Conservation (phyloP, 2,329 filamentous ascomycete genomes). For the Alternaria infectoria region DNA sequence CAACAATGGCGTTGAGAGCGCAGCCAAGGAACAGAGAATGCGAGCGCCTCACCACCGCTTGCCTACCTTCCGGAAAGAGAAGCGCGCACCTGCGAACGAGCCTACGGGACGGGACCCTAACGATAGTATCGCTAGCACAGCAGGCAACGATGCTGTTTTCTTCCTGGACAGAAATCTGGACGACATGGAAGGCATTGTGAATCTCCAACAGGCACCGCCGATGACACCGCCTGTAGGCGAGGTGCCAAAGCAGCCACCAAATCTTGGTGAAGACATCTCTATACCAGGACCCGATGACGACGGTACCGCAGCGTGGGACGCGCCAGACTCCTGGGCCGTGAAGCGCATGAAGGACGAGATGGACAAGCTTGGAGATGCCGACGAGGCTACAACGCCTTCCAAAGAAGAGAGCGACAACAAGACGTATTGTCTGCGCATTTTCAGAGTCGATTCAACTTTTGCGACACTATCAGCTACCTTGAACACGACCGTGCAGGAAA, state of each 20-base stretch:
- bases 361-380: constrained; percentile 64
- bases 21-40: constrained; percentile 29
- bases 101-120: constrained; percentile 53
- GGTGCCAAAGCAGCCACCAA: constrained; percentile 59
- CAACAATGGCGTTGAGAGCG: constrained; percentile 23
- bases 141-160: constrained; percentile 68
- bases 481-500: constrained; percentile 83
- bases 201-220: constrained; percentile 64
- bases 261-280: constrained; percentile 46
- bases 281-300: constrained; percentile 46
- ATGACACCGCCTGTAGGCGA: constrained; percentile 69
- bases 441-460: constrained; percentile 92
- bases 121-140: constrained; percentile 47
- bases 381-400: constrained; percentile 71
- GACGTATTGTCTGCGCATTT: constrained; percentile 92
- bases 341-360: constrained; percentile 72
- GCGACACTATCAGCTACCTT: constrained; percentile 85
- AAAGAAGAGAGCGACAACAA: constrained; percentile 75
- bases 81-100: constrained; percentile 35
- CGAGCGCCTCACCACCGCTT: constrained; percentile 46
- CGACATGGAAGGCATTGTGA: constrained; percentile 90
- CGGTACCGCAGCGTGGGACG: constrained; percentile 75
- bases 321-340: constrained; percentile 96
- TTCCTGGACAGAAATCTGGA: constrained; percentile 85
- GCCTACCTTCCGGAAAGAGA: constrained; percentile 59